phyloP scores from a whole-genome alignment of 2,329 filamentous ascomycete species.

The Mariannaea elegans region DNA sequence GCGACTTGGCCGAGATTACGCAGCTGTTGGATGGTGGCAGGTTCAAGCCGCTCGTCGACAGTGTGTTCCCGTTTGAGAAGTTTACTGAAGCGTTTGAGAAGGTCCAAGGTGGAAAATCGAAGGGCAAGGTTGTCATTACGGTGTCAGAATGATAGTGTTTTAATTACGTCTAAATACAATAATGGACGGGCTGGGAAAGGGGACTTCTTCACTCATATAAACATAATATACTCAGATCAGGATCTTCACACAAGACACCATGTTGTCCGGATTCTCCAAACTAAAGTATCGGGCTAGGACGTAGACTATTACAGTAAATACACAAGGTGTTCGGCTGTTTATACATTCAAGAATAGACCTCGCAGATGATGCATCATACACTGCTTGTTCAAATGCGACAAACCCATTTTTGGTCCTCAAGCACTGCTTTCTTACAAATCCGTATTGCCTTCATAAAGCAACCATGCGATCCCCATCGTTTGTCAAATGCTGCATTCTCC shows the following conservation, averaged over 20 bases:
- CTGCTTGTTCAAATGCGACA: not conserved
- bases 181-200: too few species aligned
- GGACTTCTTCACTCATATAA: too few species aligned
- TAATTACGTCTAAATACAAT: too few species aligned
- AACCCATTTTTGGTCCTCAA: not conserved
- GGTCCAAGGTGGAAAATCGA: constrained; percentile 46
- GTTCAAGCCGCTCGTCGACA: too few species aligned
- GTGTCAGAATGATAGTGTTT: constrained; percentile 30
- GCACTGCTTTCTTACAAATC: too few species aligned
- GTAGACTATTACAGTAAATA: constrained; percentile 23
- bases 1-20: too few species aligned
- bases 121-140: constrained; percentile 52
- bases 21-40: too few species aligned
- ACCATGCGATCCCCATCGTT: too few species aligned
- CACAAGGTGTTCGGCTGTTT: constrained; percentile 26
- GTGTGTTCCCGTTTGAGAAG: too few species aligned
- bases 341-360: constrained; percentile 21
- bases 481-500: too few species aligned
- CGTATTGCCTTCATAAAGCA: too few species aligned
- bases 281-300: constrained; percentile 4
- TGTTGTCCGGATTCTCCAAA: constrained; percentile 25
- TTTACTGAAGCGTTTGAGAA: constrained; percentile 50
- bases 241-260: not conserved
- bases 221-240: not conserved
- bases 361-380: not conserved